Conservation (phyloP, 495 filamentous ascomycete genomes). For the Astrocystis sublimbata region DNA sequence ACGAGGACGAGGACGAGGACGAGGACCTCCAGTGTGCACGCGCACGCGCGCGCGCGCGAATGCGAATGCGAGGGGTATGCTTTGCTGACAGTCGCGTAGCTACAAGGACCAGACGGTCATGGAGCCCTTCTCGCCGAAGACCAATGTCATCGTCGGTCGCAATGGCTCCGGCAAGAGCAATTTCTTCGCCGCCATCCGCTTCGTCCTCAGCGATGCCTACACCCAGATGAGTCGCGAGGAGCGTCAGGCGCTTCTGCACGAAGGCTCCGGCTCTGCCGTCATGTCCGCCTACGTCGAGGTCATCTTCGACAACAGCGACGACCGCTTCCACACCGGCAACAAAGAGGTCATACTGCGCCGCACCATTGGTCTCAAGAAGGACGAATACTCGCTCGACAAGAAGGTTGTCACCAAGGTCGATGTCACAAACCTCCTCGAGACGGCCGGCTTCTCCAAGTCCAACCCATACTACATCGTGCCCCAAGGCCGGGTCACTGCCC, state of each 20-base stretch:
- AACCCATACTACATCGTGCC: conserved; percentile 99
- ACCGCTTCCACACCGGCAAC: conserved; percentile 92
- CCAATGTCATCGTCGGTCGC: conserved; percentile 98
- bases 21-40: conserved; percentile 31
- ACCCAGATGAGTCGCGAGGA: conserved; percentile 95
- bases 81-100: conserved; percentile 50
- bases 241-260: conserved; percentile 90
- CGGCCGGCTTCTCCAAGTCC: conserved; percentile 92
- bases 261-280: conserved; percentile 94
- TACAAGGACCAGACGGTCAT: conserved; percentile 99
- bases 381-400: conserved; percentile 94
- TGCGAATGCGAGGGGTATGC: background rate
- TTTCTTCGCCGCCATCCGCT: conserved; percentile 99
- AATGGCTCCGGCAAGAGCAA: conserved; percentile 99
- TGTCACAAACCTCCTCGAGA: conserved; percentile 93
- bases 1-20: background rate
- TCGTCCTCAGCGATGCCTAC: conserved; percentile 97
- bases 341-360: conserved; percentile 86
- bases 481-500: conserved; percentile 89
- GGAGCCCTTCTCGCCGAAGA: conserved; percentile 95
- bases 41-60: background rate
- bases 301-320: conserved; percentile 97
- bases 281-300: conserved; percentile 99
- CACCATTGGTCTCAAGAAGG: conserved; percentile 96
- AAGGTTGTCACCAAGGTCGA: conserved; percentile 95